Evolutionary conservation across 75 land plant genomes (phyloP).

Genomic region (Selaginella moellendorffii): DNA sequence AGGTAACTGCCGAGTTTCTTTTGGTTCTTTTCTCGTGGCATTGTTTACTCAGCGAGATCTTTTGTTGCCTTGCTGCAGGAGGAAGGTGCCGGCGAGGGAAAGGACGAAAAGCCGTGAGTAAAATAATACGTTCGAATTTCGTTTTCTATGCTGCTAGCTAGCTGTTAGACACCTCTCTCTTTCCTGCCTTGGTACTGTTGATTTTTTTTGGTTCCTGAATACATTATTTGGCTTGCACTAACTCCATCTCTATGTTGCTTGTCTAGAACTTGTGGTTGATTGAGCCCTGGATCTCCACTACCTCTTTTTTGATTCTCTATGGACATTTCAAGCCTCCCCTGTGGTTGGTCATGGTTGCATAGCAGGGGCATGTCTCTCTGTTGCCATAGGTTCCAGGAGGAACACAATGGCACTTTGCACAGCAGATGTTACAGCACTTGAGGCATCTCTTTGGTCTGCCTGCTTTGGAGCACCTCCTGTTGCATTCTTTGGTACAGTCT

Average conservation of each 20-base stretch:
- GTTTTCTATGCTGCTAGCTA: no score
- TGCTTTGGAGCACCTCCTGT: slow-evolving; percentile 24
- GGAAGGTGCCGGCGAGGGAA: background rate
- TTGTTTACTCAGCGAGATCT: background rate
- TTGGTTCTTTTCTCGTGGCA: background rate
- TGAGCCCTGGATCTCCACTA: no score
- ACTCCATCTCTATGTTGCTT: no score
- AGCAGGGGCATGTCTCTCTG: slow-evolving; percentile 38
- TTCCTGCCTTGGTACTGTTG: no score
- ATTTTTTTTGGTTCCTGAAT: no score
- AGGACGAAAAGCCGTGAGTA: background rate
- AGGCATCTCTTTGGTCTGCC: slow-evolving; percentile 25
- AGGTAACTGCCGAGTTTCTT: slow-evolving; percentile 8
- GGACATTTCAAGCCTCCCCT: slow-evolving; percentile 32
- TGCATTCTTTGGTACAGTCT: slow-evolving; percentile 30
- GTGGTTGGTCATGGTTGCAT: slow-evolving; percentile 28
- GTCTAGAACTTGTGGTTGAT: no score
- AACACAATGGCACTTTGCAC: slow-evolving; percentile 47
- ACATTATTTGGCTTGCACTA: no score
- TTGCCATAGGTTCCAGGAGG: slow-evolving; percentile 53
- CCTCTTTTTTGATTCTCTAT: no score
- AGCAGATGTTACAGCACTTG: slow-evolving; percentile 34
- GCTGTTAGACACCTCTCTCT: no score
- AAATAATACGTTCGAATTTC: no score
- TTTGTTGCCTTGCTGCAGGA: background rate